Conservation (phyloP, 495 filamentous ascomycete genomes). For the Hyaloscypha bicolor region DNA sequence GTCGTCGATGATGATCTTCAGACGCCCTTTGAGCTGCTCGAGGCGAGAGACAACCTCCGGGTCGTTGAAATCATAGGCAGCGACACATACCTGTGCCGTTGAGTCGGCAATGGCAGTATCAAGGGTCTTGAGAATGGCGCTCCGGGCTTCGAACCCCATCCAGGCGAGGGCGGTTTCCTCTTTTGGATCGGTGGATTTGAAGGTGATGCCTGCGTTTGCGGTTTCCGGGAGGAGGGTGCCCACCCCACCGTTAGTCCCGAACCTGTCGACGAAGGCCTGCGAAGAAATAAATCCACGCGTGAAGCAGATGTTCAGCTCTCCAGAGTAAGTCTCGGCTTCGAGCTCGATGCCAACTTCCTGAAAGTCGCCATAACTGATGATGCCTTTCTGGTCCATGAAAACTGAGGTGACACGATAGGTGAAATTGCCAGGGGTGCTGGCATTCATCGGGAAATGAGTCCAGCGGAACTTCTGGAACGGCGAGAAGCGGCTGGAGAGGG, state of each 20-base stretch:
- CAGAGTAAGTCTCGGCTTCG: conserved; percentile 23
- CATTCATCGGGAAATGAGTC: conserved; percentile 25
- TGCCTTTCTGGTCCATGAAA: conserved; percentile 18
- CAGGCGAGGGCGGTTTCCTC: conserved; percentile 25
- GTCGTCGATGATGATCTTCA: conserved; percentile 29
- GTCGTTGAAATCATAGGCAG: conserved; percentile 28
- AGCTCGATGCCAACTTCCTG: conserved; percentile 27
- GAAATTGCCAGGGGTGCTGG: conserved; percentile 20
- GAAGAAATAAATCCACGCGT: conserved; percentile 26
- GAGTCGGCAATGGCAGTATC: conserved; percentile 27
- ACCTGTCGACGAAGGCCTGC: conserved; percentile 23
- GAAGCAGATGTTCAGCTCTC: conserved; percentile 28
- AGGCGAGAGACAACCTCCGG: conserved; percentile 27
- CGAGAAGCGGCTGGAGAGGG: conserved; percentile 26
- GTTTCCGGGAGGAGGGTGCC: conserved; percentile 23
- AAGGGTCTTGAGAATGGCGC: conserved; percentile 16
- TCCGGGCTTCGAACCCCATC: conserved; percentile 28
- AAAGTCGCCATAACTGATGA: conserved; percentile 26
- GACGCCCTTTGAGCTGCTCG: conserved; percentile 20
- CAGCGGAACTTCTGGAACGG: conserved; percentile 26
- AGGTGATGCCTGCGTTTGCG: conserved; percentile 22
- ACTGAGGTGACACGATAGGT: conserved; percentile 24
- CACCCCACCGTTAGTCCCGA: conserved; percentile 22
- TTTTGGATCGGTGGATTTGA: conserved; percentile 22
- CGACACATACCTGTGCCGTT: conserved; percentile 24